Evolutionary conservation across 2,329 filamentous ascomycete species (phyloP).

Genomic region (Huntiella moniliformis): DNA sequence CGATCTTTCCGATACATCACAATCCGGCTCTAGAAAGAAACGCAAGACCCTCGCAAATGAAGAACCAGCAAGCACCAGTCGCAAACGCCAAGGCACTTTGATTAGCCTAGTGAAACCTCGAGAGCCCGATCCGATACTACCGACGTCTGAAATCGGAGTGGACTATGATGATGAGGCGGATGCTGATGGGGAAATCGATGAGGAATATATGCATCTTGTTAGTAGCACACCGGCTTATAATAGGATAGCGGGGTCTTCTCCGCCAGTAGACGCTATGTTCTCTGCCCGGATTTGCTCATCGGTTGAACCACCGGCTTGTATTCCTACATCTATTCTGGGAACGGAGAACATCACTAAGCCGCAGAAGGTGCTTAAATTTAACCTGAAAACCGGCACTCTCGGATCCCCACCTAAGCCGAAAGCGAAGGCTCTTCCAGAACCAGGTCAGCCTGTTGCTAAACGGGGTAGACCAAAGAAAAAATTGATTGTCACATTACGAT

Average conservation of each 20-base stretch:
- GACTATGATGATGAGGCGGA: slow-evolving; percentile 8
- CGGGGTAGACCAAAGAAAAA: slow-evolving; percentile 14
- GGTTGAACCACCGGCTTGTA: neutral
- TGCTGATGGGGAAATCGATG: slow-evolving; percentile 9
- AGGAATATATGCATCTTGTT: slow-evolving; percentile 1
- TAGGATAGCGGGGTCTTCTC: slow-evolving; percentile 4
- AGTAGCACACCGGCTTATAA: neutral
- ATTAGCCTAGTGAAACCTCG: slow-evolving; percentile 8
- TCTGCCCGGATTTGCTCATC: slow-evolving; percentile 1
- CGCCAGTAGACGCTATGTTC: neutral
- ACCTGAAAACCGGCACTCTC: slow-evolving; percentile 41
- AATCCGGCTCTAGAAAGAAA: slow-evolving; percentile 7
- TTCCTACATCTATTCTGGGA: no score
- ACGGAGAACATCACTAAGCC: slow-evolving; percentile 11
- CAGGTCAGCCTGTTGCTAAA: neutral
- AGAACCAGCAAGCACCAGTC: neutral
- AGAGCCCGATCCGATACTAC: neutral
- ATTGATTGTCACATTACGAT: slow-evolving; percentile 35
- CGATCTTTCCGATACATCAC: slow-evolving; percentile 7
- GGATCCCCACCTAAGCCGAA: slow-evolving; percentile 42
- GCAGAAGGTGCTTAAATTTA: slow-evolving; percentile 35
- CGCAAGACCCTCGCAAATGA: slow-evolving; percentile 1
- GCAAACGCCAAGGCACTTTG: slow-evolving; percentile 3
- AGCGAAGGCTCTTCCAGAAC: slow-evolving; percentile 12
- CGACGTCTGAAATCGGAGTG: neutral